These are phyloP conservation scores for Cynara cardunculus DNA, from an alignment of 129 eudicot genomes.

Conservation along the genomic window DNA sequence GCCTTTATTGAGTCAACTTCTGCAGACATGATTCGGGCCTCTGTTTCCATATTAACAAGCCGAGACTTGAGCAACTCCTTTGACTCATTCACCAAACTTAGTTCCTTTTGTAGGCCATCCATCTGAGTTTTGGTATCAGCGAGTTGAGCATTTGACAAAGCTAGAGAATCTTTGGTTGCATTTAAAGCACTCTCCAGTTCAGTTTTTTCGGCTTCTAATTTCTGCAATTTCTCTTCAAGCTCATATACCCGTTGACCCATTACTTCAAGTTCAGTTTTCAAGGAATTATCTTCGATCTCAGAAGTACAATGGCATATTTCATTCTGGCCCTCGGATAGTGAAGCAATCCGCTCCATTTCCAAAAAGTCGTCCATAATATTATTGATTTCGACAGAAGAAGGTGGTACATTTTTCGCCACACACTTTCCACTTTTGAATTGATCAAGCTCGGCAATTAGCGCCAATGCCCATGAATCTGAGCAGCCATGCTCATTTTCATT, in stretches of 20 bases:
- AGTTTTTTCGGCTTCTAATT: slow-evolving; percentile 56
- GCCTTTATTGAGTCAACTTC: slow-evolving; percentile 44
- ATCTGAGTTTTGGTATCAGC: slow-evolving; percentile 33
- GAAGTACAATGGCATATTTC: slow-evolving; percentile 28
- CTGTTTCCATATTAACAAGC: slow-evolving; percentile 45
- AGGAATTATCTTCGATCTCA: slow-evolving; percentile 35
- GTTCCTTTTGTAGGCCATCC: slow-evolving; percentile 57
- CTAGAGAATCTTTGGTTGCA: slow-evolving; percentile 37
- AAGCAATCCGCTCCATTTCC: slow-evolving; percentile 83
- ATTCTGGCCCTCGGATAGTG: slow-evolving; percentile 43
- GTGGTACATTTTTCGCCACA: slow-evolving; percentile 20
- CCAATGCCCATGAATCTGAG: slow-evolving; percentile 76
- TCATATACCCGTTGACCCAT: slow-evolving; percentile 40
- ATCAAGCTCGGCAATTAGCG: slow-evolving; percentile 72
- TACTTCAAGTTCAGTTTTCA: slow-evolving; percentile 55
- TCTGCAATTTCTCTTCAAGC: slow-evolving; percentile 47
- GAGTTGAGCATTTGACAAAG: slow-evolving; percentile 39
- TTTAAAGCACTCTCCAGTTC: slow-evolving; percentile 48
- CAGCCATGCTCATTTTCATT: slow-evolving; percentile 37
- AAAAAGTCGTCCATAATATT: slow-evolving; percentile 86
- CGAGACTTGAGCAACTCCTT: slow-evolving; percentile 51
- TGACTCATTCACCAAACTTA: slow-evolving; percentile 41
- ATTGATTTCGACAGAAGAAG: slow-evolving; percentile 47
- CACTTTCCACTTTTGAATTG: slow-evolving; percentile 55
- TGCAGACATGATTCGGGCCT: slow-evolving; percentile 38